Evolutionary conservation across 331 rosid genomes (phyloP), one percentile per base, ranked within the genome.

Genomic region (Saraca asoca): DNA sequence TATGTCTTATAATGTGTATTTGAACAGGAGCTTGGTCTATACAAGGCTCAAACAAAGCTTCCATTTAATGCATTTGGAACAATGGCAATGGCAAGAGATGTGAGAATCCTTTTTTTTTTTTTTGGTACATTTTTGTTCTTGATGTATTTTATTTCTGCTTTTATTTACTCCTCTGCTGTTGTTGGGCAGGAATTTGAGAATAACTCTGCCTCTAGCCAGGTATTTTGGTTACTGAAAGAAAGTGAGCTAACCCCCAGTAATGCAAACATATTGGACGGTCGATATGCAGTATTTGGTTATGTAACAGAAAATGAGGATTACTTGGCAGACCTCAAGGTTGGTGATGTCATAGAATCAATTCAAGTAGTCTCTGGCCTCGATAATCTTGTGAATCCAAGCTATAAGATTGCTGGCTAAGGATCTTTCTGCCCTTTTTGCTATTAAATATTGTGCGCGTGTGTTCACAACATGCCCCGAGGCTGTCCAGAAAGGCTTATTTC

Each of bases 1-100:
- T 16, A 48, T 16, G 42, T 48, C 8, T 64, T 18, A 13, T 48
- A 48, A 59, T 19, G 12, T 45, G 38, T 71, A 12, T 71, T 73
- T 60, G 62, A 19, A 48, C 86, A 94, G 97, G 99, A 94, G 71
- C 92, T 94, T 72, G 97, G 97, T 73, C 80, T 94, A 14, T 94
- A 94, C 92, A 94, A 90, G 91, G 92, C 97, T 49, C 97, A 94
- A 80, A 88, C 97, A 69, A 90, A 81, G 81, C 96, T 94, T 74
- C 99, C 99, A 1, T 94, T 94, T 72, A 94, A 94, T 75, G 99
- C 97, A 37, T 94, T 94, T 54, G 98, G 98, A 78, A 94, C 98
- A 8, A 94, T 94, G 98, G 97, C 98, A 51, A 88, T 94, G 99
- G 97, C 97, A 39, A 86, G 97, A 90, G 99, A 94, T 56, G 99